Evolutionary conservation across 208 protist genomes (phyloP).

Genomic region (Trypanosoma scelopori): DNA sequence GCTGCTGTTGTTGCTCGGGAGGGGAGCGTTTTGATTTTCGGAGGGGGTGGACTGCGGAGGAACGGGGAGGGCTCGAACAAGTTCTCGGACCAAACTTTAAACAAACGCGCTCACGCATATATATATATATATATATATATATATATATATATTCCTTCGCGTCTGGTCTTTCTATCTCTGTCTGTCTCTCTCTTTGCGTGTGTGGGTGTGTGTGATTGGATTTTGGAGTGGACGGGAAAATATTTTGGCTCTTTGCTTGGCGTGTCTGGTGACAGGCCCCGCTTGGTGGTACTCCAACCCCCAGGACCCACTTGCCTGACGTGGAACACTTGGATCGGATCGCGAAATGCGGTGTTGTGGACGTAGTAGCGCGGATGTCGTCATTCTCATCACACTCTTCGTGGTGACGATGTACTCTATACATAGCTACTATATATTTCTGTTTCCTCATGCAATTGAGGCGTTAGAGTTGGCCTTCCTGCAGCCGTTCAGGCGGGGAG

Average conservation of each 20-base stretch:
- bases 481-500: conserved; percentile 13
- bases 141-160: too few species aligned
- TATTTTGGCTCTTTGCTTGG: background rate
- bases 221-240: too few species aligned
- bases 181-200: too few species aligned
- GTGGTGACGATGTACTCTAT: conserved; percentile 65
- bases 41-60: too few species aligned
- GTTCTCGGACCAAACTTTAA: too few species aligned
- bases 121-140: too few species aligned
- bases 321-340: background rate
- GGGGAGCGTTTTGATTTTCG: too few species aligned
- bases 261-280: background rate
- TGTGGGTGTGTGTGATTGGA: too few species aligned
- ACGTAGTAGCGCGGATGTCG: conserved; percentile 47
- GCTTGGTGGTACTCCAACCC: background rate
- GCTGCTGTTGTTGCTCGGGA: too few species aligned
- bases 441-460: conserved; percentile 68
- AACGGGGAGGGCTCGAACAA: too few species aligned
- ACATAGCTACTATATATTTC: conserved; percentile 71
- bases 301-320: background rate
- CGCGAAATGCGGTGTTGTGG: conserved; percentile 29
- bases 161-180: too few species aligned
- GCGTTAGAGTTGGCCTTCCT: conserved; percentile 28
- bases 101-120: too few species aligned
- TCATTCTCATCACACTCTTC: conserved; percentile 57